Conservation (phyloP, 1,284 basidiomycete genomes). For the Cryptococcus deneoformans region DNA sequence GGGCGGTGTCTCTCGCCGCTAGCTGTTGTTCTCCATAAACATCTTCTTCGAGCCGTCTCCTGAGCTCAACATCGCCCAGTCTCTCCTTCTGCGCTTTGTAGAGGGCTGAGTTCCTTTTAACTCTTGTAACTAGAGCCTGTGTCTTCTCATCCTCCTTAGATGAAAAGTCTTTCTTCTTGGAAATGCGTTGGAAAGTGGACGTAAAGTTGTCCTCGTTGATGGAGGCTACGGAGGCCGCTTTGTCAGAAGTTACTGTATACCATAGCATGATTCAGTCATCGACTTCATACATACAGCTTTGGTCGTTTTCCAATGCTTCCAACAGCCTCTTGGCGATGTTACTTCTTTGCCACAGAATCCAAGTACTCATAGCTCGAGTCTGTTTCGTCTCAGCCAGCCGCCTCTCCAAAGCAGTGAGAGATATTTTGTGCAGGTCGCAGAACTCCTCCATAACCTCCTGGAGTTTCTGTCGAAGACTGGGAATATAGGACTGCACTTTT, state of each 20-base stretch:
- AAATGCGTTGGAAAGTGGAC: neutral
- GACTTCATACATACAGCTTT: too few relatives aligned
- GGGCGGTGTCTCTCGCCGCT: neutral
- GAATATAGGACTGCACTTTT: neutral
- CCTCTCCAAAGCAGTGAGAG: neutral
- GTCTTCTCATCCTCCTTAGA: neutral
- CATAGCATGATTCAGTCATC: neutral
- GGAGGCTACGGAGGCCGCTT: neutral
- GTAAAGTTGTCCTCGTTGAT: neutral
- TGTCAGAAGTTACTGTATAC: neutral
- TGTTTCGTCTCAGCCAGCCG: neutral
- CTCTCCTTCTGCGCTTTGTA: neutral
- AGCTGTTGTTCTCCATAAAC: neutral
- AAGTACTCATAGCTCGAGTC: neutral
- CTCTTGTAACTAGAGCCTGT: neutral
- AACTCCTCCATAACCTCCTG: neutral
- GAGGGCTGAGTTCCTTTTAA: neutral
- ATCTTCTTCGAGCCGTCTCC: neutral
- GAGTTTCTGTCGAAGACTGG: neutral
- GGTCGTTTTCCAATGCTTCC: too few relatives aligned
- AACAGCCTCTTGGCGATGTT: neutral
- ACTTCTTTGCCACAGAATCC: neutral
- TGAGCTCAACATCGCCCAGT: neutral
- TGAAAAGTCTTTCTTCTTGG: neutral
- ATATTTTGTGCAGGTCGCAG: neutral